A percentile compares a stretch with the other conserved stretches of the same genome.
These are phyloP conservation scores for Barnettozyma botsteinii DNA, from an alignment of 805 yeast genomes.

Conservation along the genomic window DNA sequence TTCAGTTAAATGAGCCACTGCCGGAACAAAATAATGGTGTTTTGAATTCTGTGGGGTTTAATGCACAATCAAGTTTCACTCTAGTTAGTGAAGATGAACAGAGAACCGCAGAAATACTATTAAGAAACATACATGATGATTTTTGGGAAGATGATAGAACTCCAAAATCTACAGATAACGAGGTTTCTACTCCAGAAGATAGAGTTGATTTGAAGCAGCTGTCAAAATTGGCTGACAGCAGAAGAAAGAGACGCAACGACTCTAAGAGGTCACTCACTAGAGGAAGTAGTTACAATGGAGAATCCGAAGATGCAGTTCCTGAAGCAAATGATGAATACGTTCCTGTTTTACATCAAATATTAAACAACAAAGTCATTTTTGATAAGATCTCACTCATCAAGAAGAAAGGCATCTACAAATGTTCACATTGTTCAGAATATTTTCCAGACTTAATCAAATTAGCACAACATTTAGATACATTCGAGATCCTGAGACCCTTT, in stretches of 20 bases:
- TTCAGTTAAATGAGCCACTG: too few relatives aligned
- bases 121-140: too few relatives aligned
- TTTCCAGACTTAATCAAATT: slow-evolving; percentile 34
- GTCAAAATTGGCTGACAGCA: not conserved
- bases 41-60: too few relatives aligned
- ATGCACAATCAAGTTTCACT: too few relatives aligned
- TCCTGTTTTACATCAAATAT: slow-evolving; percentile 23
- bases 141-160: too few relatives aligned
- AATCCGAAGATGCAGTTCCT: not conserved
- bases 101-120: slow-evolving; percentile 1
- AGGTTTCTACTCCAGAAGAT: not conserved
- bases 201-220: not conserved
- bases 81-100: too few relatives aligned
- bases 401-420: slow-evolving; percentile 40
- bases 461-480: slow-evolving; percentile 40
- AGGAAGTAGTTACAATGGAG: not conserved
- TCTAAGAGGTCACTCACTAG: too few relatives aligned
- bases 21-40: not conserved
- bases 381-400: slow-evolving; percentile 27
- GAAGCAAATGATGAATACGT: not conserved
- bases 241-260: too few relatives aligned
- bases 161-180: too few relatives aligned
- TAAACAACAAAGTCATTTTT: slow-evolving; percentile 25
- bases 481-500: slow-evolving; percentile 32
- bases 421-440: slow-evolving; percentile 40